phyloP scores from a whole-genome alignment of 2,329 filamentous ascomycete species.

The Colletotrichum graminicola region DNA sequence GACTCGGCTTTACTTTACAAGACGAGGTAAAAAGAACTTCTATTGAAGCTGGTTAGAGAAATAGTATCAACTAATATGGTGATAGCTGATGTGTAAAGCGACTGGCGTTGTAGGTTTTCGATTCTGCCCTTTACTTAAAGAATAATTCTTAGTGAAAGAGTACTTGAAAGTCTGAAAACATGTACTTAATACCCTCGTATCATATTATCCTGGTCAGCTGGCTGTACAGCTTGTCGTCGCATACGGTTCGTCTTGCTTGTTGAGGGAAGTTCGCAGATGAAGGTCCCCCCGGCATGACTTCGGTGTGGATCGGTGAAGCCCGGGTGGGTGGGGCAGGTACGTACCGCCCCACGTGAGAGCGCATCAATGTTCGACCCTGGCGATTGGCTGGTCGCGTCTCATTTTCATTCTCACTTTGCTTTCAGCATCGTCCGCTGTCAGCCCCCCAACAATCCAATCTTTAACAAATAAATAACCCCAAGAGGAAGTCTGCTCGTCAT shows the following conservation, averaged over 20 bases:
- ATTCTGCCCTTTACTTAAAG: neutral
- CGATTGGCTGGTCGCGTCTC: constrained; percentile 17
- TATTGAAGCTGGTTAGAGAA: neutral
- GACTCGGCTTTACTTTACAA: neutral
- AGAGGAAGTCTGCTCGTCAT: neutral
- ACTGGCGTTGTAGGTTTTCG: neutral
- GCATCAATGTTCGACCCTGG: constrained; percentile 13
- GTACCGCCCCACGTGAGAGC: constrained; percentile 22
- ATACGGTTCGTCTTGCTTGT: neutral
- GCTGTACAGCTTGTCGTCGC: neutral
- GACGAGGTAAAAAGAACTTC: neutral
- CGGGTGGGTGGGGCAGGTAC: neutral
- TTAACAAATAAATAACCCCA: neutral
- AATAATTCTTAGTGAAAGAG: neutral
- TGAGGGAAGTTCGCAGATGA: neutral
- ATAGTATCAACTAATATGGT: too few species aligned
- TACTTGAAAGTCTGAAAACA: neutral
- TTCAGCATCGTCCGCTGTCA: neutral
- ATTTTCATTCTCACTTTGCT: neutral
- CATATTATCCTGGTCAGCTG: neutral
- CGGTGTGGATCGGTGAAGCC: neutral
- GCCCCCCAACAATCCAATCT: neutral
- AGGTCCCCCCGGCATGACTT: neutral
- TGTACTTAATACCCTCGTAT: fast-evolving
- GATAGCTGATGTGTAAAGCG: neutral